Evolutionary conservation across 371 early-diverging fungal genomes (phyloP), one percentile per base, ranked within the genome.

Genomic region (Mortierella sp.): DNA sequence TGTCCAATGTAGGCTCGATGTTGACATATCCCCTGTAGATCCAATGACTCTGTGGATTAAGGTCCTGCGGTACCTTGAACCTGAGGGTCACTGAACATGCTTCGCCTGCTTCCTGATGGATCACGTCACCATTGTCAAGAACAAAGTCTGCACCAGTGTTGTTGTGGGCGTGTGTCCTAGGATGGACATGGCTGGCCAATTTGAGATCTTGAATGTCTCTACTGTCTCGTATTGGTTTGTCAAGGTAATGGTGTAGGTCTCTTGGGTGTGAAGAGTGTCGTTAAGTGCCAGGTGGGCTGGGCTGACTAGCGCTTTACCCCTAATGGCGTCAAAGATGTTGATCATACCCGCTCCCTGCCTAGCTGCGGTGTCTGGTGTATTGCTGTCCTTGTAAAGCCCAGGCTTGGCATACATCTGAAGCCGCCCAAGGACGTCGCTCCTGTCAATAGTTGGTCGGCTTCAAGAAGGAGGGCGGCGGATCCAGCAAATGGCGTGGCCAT

Each of bases 401-500:
- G 60, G 71, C 24, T 67, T 67, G 7, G 73, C 45, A 38, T 72
- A 63, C 52, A 51, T 43, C 30, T 67, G 73, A 14, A 72, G 16
- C 8, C 54, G 54, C 21, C 50, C 51, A 12, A 72, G 34, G 14
- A 72, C 64, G 0, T 46, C 41, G 5, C 3, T 58, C 24, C 63
- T 55, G 10, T 69, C 56, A 30, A 54, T 56, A 7, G 34, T 63
- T 2, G 63, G 63, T 55, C 58, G 4, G 76, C 54, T 61, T 89
- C 71, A n/a, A 86, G 61, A 34, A 82, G 65, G 50, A 93, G 78
- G 1, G 93, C 92, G n/a, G 88, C 85, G 31, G 82, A 66, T 0
- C 94, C 94, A 5, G 93, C 83, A 5, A 88, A 90, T 0, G 94
- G 93, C 34, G 89, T 87, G 2, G 94, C 91, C 93, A 90, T 89